A percentile compares a stretch with the other conserved stretches of the same genome.
Conservation (phyloP, 2,329 filamentous ascomycete species). For the Chaetomium sp. region DNA sequence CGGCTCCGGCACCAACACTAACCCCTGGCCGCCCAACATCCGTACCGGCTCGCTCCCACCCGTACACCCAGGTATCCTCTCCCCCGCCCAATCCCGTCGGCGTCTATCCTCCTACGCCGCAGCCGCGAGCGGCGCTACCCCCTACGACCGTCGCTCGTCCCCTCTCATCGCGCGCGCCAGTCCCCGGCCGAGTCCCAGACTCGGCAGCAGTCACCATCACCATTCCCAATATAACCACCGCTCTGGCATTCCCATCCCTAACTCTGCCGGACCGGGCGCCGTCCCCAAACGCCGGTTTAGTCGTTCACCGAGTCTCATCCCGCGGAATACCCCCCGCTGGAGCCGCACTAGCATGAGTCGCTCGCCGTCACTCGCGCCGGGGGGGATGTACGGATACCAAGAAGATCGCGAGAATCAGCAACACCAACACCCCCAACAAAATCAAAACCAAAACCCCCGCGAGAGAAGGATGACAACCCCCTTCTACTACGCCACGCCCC, state of each 20-base stretch:
- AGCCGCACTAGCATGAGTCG: slow-evolving; percentile 34
- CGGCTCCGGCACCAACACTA: too few relatives aligned
- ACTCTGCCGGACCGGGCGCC: slow-evolving; percentile 3
- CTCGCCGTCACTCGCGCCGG: slow-evolving; percentile 28
- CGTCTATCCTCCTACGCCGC: slow-evolving; percentile 39
- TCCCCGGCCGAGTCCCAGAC: slow-evolving; percentile 26
- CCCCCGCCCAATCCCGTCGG: slow-evolving; percentile 37
- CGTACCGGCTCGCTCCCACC: slow-evolving; percentile 50
- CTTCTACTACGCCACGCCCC: slow-evolving; percentile 68
- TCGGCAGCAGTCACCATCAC: slow-evolving; percentile 20
- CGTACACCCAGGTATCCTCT: slow-evolving; percentile 31
- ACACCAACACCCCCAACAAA: not conserved
- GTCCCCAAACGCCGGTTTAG: slow-evolving; percentile 40
- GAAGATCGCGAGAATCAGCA: slow-evolving; percentile 30
- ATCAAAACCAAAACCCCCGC: slow-evolving; percentile 20
- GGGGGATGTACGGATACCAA: slow-evolving; percentile 35
- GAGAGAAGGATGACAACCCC: slow-evolving; percentile 44
- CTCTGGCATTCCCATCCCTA: too few relatives aligned
- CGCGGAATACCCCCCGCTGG: slow-evolving; percentile 50
- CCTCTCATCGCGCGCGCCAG: slow-evolving; percentile 29
- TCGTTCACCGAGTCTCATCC: slow-evolving; percentile 48
- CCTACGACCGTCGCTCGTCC: slow-evolving; percentile 34
- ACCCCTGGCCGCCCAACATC: slow-evolving; percentile 37
- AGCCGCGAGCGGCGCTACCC: slow-evolving; percentile 12
- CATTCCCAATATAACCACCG: not conserved